phyloP scores from a whole-genome alignment of 2,329 filamentous ascomycete species.

The Clathrospora elynae region DNA sequence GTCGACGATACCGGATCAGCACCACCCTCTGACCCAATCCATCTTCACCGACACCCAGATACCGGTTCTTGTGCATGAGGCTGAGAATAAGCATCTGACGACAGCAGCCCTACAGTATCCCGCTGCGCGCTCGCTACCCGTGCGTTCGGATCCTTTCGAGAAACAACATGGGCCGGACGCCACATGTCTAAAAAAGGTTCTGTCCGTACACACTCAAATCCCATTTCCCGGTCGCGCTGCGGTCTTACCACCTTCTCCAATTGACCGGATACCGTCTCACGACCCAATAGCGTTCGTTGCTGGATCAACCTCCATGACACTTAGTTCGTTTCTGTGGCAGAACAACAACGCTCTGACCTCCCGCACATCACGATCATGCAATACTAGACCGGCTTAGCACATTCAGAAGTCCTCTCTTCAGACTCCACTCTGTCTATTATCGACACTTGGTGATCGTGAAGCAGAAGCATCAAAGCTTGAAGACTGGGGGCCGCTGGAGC shows the following conservation, averaged over 20 bases:
- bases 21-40: slow-evolving; percentile 6
- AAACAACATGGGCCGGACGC: slow-evolving; percentile 27
- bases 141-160: slow-evolving; percentile 19
- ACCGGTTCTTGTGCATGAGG: slow-evolving; percentile 34
- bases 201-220: slow-evolving; percentile 20
- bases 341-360: slow-evolving; percentile 27
- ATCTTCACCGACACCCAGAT: slow-evolving; percentile 12
- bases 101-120: slow-evolving; percentile 38
- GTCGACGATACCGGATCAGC: neutral
- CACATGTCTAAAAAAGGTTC: slow-evolving; percentile 38
- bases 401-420: slow-evolving; percentile 26
- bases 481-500: slow-evolving; percentile 17
- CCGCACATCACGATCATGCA: slow-evolving; percentile 32
- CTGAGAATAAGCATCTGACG: slow-evolving; percentile 48
- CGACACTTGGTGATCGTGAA: slow-evolving; percentile 24
- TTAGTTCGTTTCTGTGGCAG: slow-evolving; percentile 14
- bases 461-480: slow-evolving; percentile 13
- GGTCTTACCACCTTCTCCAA: slow-evolving; percentile 24
- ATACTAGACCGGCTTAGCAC: slow-evolving; percentile 32
- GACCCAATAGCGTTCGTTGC: slow-evolving; percentile 20
- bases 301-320: slow-evolving; percentile 7
- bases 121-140: slow-evolving; percentile 23
- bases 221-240: slow-evolving; percentile 26
- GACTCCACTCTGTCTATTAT: slow-evolving; percentile 29
- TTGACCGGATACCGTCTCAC: slow-evolving; percentile 19